phyloP scores from a whole-genome alignment of 1,139 yeast genomes.

The Yamadazyma jaroonii region DNA sequence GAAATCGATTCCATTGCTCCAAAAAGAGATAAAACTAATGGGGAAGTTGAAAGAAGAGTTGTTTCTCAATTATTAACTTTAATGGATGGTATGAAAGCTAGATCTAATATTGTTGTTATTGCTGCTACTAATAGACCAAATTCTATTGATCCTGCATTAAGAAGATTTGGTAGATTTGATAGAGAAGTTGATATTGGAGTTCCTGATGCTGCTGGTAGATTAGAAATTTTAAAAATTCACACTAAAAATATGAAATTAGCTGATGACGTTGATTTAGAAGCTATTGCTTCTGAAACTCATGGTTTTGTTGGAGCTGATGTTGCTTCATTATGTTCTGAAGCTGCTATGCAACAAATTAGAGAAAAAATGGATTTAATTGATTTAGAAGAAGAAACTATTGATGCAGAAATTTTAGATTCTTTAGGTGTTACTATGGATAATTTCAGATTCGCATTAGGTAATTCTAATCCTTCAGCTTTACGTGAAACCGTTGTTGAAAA shows the following conservation, averaged over 20 bases:
- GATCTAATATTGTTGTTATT: slow-evolving; percentile 94
- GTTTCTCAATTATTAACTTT: slow-evolving; percentile 94
- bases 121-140: slow-evolving; percentile 92
- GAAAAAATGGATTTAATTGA: slow-evolving; percentile 99
- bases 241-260: slow-evolving; percentile 97
- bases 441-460: slow-evolving; percentile 96
- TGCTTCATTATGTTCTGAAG: slow-evolving; percentile 92
- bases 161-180: slow-evolving; percentile 98
- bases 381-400: slow-evolving; percentile 95
- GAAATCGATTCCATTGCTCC: slow-evolving; percentile 99
- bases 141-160: slow-evolving; percentile 95
- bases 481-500: slow-evolving; percentile 99
- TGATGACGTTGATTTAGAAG: slow-evolving; percentile 92
- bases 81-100: slow-evolving; percentile 99
- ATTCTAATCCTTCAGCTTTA: slow-evolving; percentile 97
- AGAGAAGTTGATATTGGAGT: slow-evolving; percentile 99
- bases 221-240: slow-evolving; percentile 81
- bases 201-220: slow-evolving; percentile 98
- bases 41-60: slow-evolving; percentile 96
- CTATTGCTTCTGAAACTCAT: slow-evolving; percentile 76
- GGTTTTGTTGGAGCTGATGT: slow-evolving; percentile 95
- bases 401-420: slow-evolving; percentile 94
- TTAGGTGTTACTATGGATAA: slow-evolving; percentile 99
- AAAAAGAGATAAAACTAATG: slow-evolving; percentile 98
- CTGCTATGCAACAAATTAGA: slow-evolving; percentile 92